Percentiles rank a stretch among this genome's conserved stretches.
These are phyloP conservation scores for Eustoma russellianum DNA, from an alignment of 257 asterid species.

Conservation along the genomic window DNA sequence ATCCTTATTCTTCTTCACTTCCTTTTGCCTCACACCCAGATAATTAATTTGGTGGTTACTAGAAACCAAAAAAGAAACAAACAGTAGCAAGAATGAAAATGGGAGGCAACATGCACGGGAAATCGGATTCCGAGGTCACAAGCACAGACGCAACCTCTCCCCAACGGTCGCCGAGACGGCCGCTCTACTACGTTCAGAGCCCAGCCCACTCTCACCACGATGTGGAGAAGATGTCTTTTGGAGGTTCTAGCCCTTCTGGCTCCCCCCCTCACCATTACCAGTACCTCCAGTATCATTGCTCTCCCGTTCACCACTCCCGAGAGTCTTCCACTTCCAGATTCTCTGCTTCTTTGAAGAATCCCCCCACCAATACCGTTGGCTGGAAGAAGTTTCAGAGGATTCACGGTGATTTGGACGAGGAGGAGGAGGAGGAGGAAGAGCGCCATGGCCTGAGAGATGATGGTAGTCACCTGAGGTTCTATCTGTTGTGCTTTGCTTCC, in stretches of 20 bases:
- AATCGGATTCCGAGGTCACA: constrained; percentile 85
- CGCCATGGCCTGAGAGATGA: constrained; percentile 12
- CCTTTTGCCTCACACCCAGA: background rate
- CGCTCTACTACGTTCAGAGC: constrained; percentile 84
- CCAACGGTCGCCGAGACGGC: constrained; percentile 78
- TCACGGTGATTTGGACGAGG: constrained; percentile 24
- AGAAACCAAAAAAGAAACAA: background rate
- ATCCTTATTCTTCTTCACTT: background rate
- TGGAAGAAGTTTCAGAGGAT: constrained; percentile 52
- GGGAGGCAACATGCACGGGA: constrained; percentile 65
- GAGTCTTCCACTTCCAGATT: constrained; percentile 81
- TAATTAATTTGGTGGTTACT: background rate
- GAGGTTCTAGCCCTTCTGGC: constrained; percentile 66
- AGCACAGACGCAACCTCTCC: constrained; percentile 57
- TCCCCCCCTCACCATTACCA: constrained; percentile 51
- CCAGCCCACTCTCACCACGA: constrained; percentile 66
- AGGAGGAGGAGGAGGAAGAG: constrained; percentile 29
- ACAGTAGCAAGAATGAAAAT: constrained; percentile 1
- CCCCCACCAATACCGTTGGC: constrained; percentile 21
- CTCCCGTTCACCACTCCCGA: constrained; percentile 90
- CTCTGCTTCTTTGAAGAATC: constrained; percentile 62
- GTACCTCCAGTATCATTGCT: constrained; percentile 55
- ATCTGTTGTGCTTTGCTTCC: constrained; percentile 47
- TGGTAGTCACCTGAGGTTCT: constrained; percentile 36
- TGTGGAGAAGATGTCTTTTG: constrained; percentile 68